Evolutionary conservation across 2,329 filamentous ascomycete species (phyloP), one percentile per base, ranked within the genome.

Genomic region (Ophiostoma tasmaniense): DNA sequence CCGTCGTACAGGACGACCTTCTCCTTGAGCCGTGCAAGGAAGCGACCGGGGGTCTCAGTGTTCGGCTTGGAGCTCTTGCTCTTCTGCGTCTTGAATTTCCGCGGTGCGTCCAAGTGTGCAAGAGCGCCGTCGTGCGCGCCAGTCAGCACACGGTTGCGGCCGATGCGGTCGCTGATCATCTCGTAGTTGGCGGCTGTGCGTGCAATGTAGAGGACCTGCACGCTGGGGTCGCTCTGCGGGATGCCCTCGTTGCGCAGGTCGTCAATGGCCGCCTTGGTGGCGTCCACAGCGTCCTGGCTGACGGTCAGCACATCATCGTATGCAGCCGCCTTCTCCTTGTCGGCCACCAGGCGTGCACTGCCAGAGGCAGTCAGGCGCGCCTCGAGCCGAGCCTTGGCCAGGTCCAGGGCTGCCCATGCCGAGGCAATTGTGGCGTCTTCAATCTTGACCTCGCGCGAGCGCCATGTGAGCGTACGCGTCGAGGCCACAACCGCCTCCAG

Each of bases 171-270:
- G 76, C 92, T 93, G 69, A 99, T 90, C 78, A 97, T 87, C 73
- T 92, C 91, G 77, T 96, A 98, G 78, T 95, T 96, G 69, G 98
- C 92, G 1, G 94, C 93, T 0, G 96, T 96, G 71, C 91, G 90
- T 3, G 93, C 96, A 70, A 99, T 90, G 73, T 97, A 93, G 64
- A 99, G 81, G 74, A 93, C 89, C 79, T 99, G 95, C 88, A 99
- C 93, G 69, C 92, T 87, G 45, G 87, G 81, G 75, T 99, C 94
- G 69, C 92, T 89, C 76, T 92, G 91, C 28, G 91, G 86, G 17
- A 97, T 87, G 0, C 92, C 91, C 77, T 99, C 95, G 70, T 86
- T 88, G 66, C 87, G 86, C 69, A 97, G 82, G 77, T 98, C 95
- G 73, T 98, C 94, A 70, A 97, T 96, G 13, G 93, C 93, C 74